Conservation (phyloP, 2,329 filamentous ascomycete species). For the Aureobasidium musti region DNA sequence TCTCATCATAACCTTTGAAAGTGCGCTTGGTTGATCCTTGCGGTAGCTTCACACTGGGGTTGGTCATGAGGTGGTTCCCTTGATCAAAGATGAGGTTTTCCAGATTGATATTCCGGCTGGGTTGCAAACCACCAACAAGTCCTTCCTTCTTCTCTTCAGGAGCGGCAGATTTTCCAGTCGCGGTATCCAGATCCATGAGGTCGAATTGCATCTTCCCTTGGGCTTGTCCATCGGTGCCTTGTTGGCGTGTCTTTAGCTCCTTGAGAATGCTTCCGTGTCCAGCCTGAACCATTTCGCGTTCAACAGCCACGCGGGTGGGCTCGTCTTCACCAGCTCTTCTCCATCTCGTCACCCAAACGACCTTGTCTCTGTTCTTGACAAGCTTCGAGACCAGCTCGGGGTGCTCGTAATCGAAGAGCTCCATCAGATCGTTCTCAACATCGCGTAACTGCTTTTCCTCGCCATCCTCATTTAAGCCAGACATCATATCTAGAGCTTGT, state of each 20-base stretch:
- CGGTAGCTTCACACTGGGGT: conserved; percentile 88
- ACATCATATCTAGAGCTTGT: conserved; percentile 78
- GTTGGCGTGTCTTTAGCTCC: conserved; percentile 75
- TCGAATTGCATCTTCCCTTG: conserved; percentile 78
- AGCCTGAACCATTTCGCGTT: conserved; percentile 87
- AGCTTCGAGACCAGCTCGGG: conserved; percentile 89
- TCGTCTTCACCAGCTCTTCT: conserved; percentile 78
- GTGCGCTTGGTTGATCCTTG: conserved; percentile 93
- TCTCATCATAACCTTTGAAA: conserved; percentile 98
- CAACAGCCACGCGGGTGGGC: conserved; percentile 70
- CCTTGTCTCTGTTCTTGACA: conserved; percentile 87
- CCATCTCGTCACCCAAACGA: conserved; percentile 92
- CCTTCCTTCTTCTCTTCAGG: conserved; percentile 62
- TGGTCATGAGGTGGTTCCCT: conserved; percentile 99
- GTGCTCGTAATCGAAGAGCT: conserved; percentile 95
- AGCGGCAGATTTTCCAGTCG: conserved; percentile 44
- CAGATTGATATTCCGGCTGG: conserved; percentile 83
- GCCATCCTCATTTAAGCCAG: conserved; percentile 69
- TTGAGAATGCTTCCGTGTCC: conserved; percentile 85
- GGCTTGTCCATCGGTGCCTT: conserved; percentile 58
- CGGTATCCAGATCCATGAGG: conserved; percentile 73
- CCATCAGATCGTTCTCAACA: conserved; percentile 98
- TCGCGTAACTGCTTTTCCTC: conserved; percentile 85
- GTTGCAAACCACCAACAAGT: conserved; percentile 79
- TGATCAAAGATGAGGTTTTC: conserved; percentile 97